Evolutionary conservation across 1,139 yeast species (phyloP).

Genomic region (Protomyces pachydermus): DNA sequence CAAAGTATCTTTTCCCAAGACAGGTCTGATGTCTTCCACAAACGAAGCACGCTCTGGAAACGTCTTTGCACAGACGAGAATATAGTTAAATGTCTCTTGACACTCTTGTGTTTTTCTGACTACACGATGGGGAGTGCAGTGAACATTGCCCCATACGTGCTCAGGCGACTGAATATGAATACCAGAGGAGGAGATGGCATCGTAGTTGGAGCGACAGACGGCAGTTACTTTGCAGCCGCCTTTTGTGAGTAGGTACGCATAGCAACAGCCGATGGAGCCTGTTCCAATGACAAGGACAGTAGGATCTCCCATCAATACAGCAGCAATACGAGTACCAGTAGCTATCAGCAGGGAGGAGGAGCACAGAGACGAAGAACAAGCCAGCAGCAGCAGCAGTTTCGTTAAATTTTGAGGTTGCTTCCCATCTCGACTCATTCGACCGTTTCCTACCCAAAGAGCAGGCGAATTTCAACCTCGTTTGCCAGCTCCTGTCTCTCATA

Average conservation of each 20-base stretch:
- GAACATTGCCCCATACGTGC: slow-evolving; percentile 50
- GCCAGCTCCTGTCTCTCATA: too few species aligned
- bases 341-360: too few species aligned
- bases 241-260: slow-evolving; percentile 43
- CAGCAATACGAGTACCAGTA: neutral
- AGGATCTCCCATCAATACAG: neutral
- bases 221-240: slow-evolving; percentile 45
- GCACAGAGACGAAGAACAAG: too few species aligned
- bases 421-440: too few species aligned
- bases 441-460: too few species aligned
- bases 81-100: slow-evolving; percentile 51
- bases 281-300: slow-evolving; percentile 53
- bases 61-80: slow-evolving; percentile 63
- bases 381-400: too few species aligned
- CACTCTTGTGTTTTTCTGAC: slow-evolving; percentile 46
- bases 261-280: slow-evolving; percentile 66
- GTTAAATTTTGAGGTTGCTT: too few species aligned
- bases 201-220: slow-evolving; percentile 62
- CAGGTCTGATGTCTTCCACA: slow-evolving; percentile 56
- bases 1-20: slow-evolving; percentile 47
- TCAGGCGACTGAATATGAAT: slow-evolving; percentile 53
- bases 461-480: too few species aligned
- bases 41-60: slow-evolving; percentile 59
- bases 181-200: slow-evolving; percentile 51
- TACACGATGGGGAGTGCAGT: neutral